Conservation (phyloP, 306 rosid genomes). For the Gillenia trifoliata region DNA sequence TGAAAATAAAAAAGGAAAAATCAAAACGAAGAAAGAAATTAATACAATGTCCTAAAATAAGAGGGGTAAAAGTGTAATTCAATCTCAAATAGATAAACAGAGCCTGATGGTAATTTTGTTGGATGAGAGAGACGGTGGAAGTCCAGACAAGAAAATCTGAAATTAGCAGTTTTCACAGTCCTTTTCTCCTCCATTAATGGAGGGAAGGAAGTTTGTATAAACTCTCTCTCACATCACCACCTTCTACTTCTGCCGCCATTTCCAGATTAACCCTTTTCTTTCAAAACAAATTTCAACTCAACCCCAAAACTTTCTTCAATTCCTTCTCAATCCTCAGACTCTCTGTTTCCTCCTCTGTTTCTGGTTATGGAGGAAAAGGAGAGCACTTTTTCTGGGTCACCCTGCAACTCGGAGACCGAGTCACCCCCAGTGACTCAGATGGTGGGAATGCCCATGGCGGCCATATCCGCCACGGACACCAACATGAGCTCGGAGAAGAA, state of each 20-base stretch:
- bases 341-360: neutral
- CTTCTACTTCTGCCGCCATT: constrained; percentile 73
- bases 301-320: neutral
- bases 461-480: neutral
- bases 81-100: neutral
- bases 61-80: constrained; percentile 2
- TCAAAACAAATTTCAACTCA: constrained; percentile 30
- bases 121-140: constrained; percentile 15
- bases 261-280: constrained; percentile 32
- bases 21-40: neutral
- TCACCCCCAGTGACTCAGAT: constrained; percentile 24
- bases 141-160: constrained; percentile 42
- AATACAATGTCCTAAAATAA: neutral
- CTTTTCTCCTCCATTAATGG: constrained; percentile 66
- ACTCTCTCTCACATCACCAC: constrained; percentile 24
- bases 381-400: constrained; percentile 32
- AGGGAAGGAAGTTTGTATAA: constrained; percentile 31
- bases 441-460: constrained; percentile 15
- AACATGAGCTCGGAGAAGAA: constrained; percentile 6
- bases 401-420: constrained; percentile 31
- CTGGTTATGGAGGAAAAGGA: constrained; percentile 50
- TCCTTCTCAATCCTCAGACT: neutral
- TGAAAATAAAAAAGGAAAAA: neutral
- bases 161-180: constrained; percentile 33
- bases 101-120: neutral